Evolutionary conservation across 208 protist species (phyloP).

Genomic region (Crithidia bombi): DNA sequence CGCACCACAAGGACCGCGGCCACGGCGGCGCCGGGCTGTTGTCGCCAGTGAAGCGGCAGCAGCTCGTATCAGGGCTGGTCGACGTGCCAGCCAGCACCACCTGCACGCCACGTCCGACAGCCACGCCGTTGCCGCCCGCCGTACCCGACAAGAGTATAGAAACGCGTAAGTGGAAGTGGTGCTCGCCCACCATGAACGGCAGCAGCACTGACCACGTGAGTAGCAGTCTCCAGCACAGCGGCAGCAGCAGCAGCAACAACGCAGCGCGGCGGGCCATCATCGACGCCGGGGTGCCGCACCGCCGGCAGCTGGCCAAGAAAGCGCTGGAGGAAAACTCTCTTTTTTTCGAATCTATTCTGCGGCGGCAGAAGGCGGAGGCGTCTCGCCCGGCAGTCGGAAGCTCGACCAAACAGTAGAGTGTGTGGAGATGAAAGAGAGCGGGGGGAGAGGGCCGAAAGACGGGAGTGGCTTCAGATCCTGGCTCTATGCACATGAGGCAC

Average conservation of each 20-base stretch:
- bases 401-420: not conserved
- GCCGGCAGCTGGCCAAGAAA: slow-evolving; percentile 66
- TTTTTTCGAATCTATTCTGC: slow-evolving; percentile 39
- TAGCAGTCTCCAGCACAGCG: not conserved
- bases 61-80: slow-evolving; percentile 7
- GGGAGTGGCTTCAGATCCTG: no score
- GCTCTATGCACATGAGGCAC: no score
- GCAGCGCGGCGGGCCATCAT: slow-evolving; percentile 37
- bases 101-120: not conserved
- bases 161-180: not conserved
- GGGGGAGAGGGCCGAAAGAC: no score
- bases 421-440: not conserved
- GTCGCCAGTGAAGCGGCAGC: slow-evolving; percentile 11
- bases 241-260: slow-evolving; percentile 2
- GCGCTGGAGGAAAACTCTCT: slow-evolving; percentile 77
- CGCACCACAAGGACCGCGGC: not conserved
- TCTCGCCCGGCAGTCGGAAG: not conserved
- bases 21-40: not conserved
- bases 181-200: not conserved
- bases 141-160: not conserved
- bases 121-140: not conserved
- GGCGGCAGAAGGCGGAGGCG: slow-evolving; percentile 2
- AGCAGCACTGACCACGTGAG: slow-evolving; percentile 7
- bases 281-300: slow-evolving; percentile 41
- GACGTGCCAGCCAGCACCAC: slow-evolving; percentile 14